Percentiles rank a stretch among this genome's conserved stretches.
Conservation (phyloP, 2,329 filamentous ascomycete genomes). For the Cladosporium sp. region DNA sequence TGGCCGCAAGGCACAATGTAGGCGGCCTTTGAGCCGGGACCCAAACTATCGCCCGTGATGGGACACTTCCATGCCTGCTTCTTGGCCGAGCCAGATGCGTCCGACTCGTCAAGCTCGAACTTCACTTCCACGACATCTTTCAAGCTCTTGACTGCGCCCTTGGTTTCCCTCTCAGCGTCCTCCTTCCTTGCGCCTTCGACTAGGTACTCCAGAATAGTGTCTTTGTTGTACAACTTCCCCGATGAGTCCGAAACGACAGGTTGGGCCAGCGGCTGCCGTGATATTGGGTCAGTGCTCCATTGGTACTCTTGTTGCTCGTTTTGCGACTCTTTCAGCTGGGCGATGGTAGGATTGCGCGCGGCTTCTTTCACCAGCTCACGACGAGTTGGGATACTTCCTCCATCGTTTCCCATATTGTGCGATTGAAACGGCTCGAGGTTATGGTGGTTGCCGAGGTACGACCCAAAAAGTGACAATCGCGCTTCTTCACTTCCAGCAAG, state of each 20-base stretch:
- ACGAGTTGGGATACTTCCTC: slow-evolving; percentile 88
- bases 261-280: slow-evolving; percentile 65
- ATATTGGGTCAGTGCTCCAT: slow-evolving; percentile 87
- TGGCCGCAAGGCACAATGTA: slow-evolving; percentile 95
- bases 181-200: slow-evolving; percentile 50
- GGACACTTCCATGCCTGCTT: slow-evolving; percentile 73
- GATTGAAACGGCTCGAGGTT: not conserved
- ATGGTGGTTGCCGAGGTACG: not conserved
- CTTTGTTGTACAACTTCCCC: slow-evolving; percentile 91
- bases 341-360: slow-evolving; percentile 72
- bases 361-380: slow-evolving; percentile 95
- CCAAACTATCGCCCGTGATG: slow-evolving; percentile 79
- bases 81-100: slow-evolving; percentile 22
- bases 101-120: slow-evolving; percentile 54
- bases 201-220: slow-evolving; percentile 70
- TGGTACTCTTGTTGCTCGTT: slow-evolving; percentile 79
- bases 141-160: slow-evolving; percentile 66
- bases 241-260: slow-evolving; percentile 79
- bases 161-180: slow-evolving; percentile 58
- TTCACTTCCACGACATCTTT: slow-evolving; percentile 84
- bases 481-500: slow-evolving; percentile 1
- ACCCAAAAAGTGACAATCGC: not conserved
- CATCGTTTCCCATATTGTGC: slow-evolving; percentile 84
- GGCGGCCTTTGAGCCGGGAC: slow-evolving; percentile 71
- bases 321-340: slow-evolving; percentile 82